phyloP scores from a whole-genome alignment of 164 flowering plant species.

The Chimonanthus praecox region DNA sequence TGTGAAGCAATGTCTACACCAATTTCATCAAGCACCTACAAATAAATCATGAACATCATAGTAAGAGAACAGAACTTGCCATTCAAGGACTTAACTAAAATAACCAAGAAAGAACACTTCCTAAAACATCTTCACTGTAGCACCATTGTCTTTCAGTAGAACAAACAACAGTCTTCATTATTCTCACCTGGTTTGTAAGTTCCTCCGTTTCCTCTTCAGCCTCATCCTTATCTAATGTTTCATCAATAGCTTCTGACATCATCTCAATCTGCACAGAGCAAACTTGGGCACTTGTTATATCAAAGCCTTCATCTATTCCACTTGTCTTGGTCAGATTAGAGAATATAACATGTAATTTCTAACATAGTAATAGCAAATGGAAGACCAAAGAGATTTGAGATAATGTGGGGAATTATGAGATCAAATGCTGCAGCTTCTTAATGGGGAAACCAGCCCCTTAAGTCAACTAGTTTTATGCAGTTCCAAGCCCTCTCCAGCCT shows the following conservation, averaged over 20 bases:
- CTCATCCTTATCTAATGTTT: constrained; percentile 86
- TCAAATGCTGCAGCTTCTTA: too few species aligned
- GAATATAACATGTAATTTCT: too few species aligned
- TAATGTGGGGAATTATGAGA: too few species aligned
- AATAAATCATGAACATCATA: constrained; percentile 2
- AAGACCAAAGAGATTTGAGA: too few species aligned
- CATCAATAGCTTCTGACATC: constrained; percentile 93
- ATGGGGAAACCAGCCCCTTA: too few species aligned
- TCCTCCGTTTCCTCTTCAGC: constrained; percentile 97
- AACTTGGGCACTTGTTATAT: not conserved
- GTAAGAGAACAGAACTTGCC: not conserved
- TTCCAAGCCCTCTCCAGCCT: too few species aligned
- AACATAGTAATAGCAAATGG: too few species aligned
- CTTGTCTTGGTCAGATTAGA: too few species aligned
- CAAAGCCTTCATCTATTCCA: not conserved
- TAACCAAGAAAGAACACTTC: not conserved
- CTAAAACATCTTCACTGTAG: not conserved
- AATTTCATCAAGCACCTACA: constrained; percentile 88
- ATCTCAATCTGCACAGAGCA: constrained; percentile 63
- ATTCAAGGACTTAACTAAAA: not conserved
- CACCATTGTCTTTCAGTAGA: too few species aligned
- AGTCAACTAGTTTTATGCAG: too few species aligned
- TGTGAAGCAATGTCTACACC: constrained; percentile 94
- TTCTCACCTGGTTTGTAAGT: constrained; percentile 75
- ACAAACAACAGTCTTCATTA: not conserved